These are phyloP conservation scores for Solanum boliviense DNA, from an alignment of 257 asterid species.

Conservation along the genomic window DNA sequence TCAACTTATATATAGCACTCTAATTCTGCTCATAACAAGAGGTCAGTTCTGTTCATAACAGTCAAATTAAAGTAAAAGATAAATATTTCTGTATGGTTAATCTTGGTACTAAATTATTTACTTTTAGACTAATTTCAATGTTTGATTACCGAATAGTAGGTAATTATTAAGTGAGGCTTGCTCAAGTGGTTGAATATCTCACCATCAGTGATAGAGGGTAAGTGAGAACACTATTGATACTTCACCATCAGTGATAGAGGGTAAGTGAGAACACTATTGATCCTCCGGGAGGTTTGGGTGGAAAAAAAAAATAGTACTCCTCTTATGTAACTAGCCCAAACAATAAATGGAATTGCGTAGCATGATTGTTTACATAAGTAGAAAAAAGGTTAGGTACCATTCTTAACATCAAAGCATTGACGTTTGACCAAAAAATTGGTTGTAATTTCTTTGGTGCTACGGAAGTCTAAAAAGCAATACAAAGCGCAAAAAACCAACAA, in stretches of 20 bases:
- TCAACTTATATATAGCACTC: background rate
- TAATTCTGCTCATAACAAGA: background rate
- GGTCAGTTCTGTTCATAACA: background rate
- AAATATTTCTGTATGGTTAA: background rate
- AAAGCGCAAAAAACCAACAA: background rate
- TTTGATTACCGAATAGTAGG: background rate
- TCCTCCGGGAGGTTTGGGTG: background rate
- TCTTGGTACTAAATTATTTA: background rate
- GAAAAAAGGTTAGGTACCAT: background rate
- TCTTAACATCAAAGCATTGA: background rate
- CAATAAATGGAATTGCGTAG: background rate
- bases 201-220: too few relatives aligned
- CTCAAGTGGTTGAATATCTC: background rate
- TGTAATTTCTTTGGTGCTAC: background rate
- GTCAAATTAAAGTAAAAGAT: background rate
- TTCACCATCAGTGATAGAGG: too few relatives aligned
- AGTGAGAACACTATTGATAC: too few relatives aligned
- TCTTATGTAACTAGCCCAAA: background rate
- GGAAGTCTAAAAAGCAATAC: background rate
- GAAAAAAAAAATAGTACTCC: too few relatives aligned
- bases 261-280: too few relatives aligned
- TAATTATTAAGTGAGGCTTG: background rate
- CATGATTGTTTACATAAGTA: background rate
- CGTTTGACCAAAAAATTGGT: background rate
- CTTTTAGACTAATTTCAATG: background rate